These are phyloP conservation scores for Rhodocollybia butyracea DNA, from an alignment of 768 basidiomycete genomes.

Conservation along the genomic window DNA sequence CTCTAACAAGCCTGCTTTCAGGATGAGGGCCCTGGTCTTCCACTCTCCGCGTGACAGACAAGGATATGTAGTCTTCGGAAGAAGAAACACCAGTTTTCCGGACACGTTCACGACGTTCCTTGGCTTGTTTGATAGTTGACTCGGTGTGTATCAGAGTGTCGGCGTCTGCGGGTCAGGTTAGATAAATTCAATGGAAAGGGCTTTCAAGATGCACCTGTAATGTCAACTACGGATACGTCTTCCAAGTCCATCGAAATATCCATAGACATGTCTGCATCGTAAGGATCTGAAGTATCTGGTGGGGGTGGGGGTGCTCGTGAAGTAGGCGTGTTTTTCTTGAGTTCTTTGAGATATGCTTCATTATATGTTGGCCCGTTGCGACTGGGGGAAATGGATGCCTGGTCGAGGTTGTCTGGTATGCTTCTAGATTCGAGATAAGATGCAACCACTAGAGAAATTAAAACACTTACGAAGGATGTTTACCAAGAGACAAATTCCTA, in stretches of 20 bases:
- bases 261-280: constrained; percentile 51
- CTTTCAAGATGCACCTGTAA: background rate
- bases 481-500: constrained; percentile 55
- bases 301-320: constrained; percentile 35
- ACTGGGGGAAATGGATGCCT: constrained; percentile 46
- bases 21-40: constrained; percentile 74
- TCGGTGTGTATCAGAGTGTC: constrained; percentile 62
- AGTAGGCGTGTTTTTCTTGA: constrained; percentile 74
- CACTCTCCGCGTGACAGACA: constrained; percentile 58
- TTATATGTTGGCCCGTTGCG: constrained; percentile 61
- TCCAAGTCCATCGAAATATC: constrained; percentile 46
- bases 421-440: constrained; percentile 27
- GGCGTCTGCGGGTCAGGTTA: constrained; percentile 15
- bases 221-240: constrained; percentile 30
- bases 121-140: constrained; percentile 68
- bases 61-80: constrained; percentile 76
- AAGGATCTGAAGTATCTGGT: constrained; percentile 32
- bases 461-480: constrained; percentile 45
- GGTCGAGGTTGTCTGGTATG: constrained; percentile 48
- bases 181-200: background rate
- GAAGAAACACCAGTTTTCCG: constrained; percentile 42
- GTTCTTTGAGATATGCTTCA: constrained; percentile 66
- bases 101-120: constrained; percentile 70
- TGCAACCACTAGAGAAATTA: background rate
- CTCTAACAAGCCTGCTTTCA: constrained; percentile 74